Conservation (phyloP, 805 yeast genomes). For the Zygoascus flipseniorum region DNA sequence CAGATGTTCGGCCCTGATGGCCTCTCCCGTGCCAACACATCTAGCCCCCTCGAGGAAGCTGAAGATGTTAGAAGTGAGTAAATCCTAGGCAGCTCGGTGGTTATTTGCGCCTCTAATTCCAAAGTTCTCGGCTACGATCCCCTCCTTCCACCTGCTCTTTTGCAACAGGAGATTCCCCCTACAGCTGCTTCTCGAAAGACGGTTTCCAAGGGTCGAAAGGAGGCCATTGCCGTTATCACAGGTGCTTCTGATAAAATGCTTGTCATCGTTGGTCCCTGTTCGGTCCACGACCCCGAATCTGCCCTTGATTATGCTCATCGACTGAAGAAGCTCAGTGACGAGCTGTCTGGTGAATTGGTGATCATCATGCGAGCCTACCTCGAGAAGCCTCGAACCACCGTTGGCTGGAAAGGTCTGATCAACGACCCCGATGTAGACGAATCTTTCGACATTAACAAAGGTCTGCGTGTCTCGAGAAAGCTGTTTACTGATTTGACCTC, state of each 20-base stretch:
- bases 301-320: slow-evolving; percentile 81
- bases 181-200: slow-evolving; percentile 45
- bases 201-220: slow-evolving; percentile 70
- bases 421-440: slow-evolving; percentile 94
- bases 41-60: slow-evolving; percentile 56
- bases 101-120: slow-evolving; percentile 29
- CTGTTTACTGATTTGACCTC: slow-evolving; percentile 75
- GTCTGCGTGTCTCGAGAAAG: slow-evolving; percentile 78
- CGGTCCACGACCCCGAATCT: slow-evolving; percentile 83
- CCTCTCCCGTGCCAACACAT: slow-evolving; percentile 20
- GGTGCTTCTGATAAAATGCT: slow-evolving; percentile 76
- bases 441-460: slow-evolving; percentile 90
- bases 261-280: slow-evolving; percentile 93
- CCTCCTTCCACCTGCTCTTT: slow-evolving; percentile 80
- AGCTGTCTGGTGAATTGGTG: slow-evolving; percentile 66
- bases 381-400: slow-evolving; percentile 98
- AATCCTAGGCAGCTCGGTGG: slow-evolving; percentile 18
- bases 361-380: slow-evolving; percentile 95
- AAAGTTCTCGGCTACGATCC: slow-evolving; percentile 81
- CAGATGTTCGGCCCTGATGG: slow-evolving; percentile 31
- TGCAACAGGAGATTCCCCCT: slow-evolving; percentile 79
- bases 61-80: slow-evolving; percentile 32
- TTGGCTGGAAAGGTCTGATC: slow-evolving; percentile 97
- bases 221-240: slow-evolving; percentile 62
- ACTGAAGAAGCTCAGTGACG: slow-evolving; percentile 58